Evolutionary conservation across 176 grass and related monocot species (phyloP), one percentile per base, ranked within the genome.

Genomic region (Eragrostis curvula): DNA sequence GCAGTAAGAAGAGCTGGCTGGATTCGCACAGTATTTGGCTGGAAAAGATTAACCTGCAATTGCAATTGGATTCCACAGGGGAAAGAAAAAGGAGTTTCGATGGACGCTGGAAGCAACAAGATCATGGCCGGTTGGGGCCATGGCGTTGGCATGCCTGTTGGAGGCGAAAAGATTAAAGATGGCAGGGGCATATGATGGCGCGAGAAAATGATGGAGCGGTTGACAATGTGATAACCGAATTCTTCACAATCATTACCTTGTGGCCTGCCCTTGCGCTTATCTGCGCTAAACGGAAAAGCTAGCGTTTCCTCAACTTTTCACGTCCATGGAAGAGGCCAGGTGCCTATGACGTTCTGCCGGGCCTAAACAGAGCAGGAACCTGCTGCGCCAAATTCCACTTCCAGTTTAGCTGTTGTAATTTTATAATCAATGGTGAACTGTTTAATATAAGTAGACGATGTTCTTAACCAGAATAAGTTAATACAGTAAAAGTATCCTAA

Each of bases 141-240:
- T 42, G 76, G 50, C 66, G 32, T 55, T 46, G 80, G 55, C 42
- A 20, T 83, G 80, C 56, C 8, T 72, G 80, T 64, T 63, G 44
- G 69, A 49, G 23, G 69, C 57, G 9, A 63, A 83, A 65, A 73
- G 55, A 23, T 60, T 62, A 71, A 71, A 71, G 70, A 20, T 8
- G 68, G 68, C 56, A 63, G 57, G 55, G 57, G 43, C 32, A 73
- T 81, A 70, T 83, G 56, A 74, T 73, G 80, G 56, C 41, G 68
- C 25, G 20, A 62, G 18, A 24, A 6, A 10, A 73, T 73, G 56
- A 73, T 82, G 69, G n/a, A 50, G 43, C 9, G 44, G 80, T 82
- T 82, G 80, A 82, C 80, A 50, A 48, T 48, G 28, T 12, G 27
- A 12, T 40, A 82, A 73, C 68, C 32, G 43, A 82, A 63, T 82